A percentile compares a stretch with the other conserved stretches of the same genome.
phyloP scores from a whole-genome alignment of 2,329 filamentous ascomycete species.

The Sarocladium kiliense region DNA sequence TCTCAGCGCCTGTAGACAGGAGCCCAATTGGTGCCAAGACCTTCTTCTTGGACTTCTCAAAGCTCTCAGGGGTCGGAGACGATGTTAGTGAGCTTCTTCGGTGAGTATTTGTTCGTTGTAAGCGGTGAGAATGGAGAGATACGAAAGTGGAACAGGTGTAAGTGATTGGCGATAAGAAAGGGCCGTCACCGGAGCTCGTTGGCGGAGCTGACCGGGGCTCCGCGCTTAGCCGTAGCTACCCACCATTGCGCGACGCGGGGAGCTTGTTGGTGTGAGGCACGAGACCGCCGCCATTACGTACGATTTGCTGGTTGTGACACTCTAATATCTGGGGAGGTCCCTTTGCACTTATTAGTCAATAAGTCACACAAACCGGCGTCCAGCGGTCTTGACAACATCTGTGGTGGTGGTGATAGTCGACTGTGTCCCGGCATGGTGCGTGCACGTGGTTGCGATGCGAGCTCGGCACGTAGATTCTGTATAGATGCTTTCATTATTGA shows the following conservation, averaged over 20 bases:
- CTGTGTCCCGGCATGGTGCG: too few relatives aligned
- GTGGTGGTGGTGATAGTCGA: too few relatives aligned
- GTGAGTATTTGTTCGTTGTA: not conserved
- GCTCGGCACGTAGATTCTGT: too few relatives aligned
- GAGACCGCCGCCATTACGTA: conserved; percentile 4
- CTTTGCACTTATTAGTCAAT: not conserved
- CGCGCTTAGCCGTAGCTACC: conserved; percentile 11
- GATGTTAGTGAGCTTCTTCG: not conserved
- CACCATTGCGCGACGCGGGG: conserved; percentile 5
- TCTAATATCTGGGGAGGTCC: not conserved
- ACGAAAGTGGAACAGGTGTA: conserved; percentile 4
- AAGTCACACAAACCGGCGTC: too few relatives aligned
- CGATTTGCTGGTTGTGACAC: conserved; percentile 4
- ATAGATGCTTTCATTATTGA: not conserved
- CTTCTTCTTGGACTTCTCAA: not conserved
- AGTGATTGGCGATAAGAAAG: not conserved
- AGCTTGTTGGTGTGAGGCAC: not conserved
- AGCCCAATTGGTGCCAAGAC: not conserved
- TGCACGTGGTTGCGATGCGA: too few relatives aligned
- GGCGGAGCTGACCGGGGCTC: not conserved
- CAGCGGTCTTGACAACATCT: too few relatives aligned
- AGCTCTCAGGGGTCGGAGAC: too few relatives aligned
- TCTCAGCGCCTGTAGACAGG: not conserved
- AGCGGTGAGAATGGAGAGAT: not conserved
- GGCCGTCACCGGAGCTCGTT: conserved; percentile 3